Percentiles rank a stretch among this genome's conserved stretches.
phyloP scores from a whole-genome alignment of 257 asterid species.

The Phtheirospermum japonicum region DNA sequence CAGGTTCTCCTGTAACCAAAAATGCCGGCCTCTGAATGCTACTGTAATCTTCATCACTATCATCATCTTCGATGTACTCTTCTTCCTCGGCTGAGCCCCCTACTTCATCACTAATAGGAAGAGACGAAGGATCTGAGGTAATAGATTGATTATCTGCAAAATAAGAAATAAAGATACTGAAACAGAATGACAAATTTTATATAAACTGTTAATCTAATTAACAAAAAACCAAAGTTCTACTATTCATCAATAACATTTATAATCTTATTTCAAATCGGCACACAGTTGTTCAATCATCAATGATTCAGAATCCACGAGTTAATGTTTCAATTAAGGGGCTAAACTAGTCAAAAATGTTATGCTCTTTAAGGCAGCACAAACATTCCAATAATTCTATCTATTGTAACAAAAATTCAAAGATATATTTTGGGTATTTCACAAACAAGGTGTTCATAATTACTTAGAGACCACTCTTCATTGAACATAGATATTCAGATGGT shows the following conservation, averaged over 20 bases:
- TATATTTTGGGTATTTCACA: slow-evolving; percentile 22
- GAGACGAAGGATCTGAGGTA: slow-evolving; percentile 35
- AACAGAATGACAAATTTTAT: background rate
- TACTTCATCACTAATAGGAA: slow-evolving; percentile 35
- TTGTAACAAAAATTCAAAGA: slow-evolving; percentile 12
- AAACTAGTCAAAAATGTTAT: slow-evolving; percentile 5
- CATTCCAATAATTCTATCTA: slow-evolving; percentile 20
- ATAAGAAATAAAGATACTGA: slow-evolving; percentile 5
- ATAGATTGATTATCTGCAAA: slow-evolving; percentile 34
- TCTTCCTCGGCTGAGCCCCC: slow-evolving; percentile 40
- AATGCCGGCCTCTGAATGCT: slow-evolving; percentile 84
- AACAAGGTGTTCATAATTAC: slow-evolving; percentile 26
- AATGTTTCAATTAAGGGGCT: slow-evolving; percentile 17
- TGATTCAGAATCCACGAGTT: slow-evolving; percentile 21
- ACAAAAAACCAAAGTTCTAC: slow-evolving; percentile 20
- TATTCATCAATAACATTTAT: slow-evolving; percentile 1
- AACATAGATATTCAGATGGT: slow-evolving; percentile 42
- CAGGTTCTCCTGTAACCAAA: slow-evolving; percentile 76
- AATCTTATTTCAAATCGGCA: slow-evolving; percentile 1
- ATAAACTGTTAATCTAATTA: slow-evolving; percentile 4
- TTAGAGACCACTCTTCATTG: slow-evolving; percentile 40
- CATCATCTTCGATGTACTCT: slow-evolving; percentile 51
- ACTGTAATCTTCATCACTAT: slow-evolving; percentile 75
- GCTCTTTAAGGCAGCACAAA: slow-evolving; percentile 16
- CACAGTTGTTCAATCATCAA: slow-evolving; percentile 1